These are phyloP conservation scores for Mycena epipterygia DNA, from an alignment of 768 basidiomycete species.

Conservation along the genomic window DNA sequence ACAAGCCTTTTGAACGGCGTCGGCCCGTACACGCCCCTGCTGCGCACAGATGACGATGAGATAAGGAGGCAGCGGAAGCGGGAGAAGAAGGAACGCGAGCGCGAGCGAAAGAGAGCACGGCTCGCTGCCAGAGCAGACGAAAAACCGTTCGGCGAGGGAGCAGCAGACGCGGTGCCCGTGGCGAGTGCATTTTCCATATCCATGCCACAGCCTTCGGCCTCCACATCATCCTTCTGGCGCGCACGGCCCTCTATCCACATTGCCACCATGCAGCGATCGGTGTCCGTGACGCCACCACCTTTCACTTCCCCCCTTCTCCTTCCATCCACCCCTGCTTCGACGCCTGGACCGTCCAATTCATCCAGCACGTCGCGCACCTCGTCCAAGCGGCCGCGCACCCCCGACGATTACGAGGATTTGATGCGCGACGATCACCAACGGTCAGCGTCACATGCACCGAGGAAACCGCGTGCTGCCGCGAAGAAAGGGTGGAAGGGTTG, in stretches of 20 bases:
- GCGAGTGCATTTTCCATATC: constrained; percentile 48
- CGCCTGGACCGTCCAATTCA: constrained; percentile 82
- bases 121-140: constrained; percentile 50
- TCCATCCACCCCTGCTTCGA: constrained; percentile 76
- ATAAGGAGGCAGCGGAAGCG: constrained; percentile 66
- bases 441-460: constrained; percentile 46
- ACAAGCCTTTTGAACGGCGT: constrained; percentile 87
- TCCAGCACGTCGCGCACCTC: constrained; percentile 82
- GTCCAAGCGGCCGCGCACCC: constrained; percentile 84
- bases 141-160: constrained; percentile 43
- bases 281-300: constrained; percentile 83
- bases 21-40: constrained; percentile 71
- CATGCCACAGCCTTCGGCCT: constrained; percentile 41
- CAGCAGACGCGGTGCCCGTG: constrained; percentile 42
- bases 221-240: constrained; percentile 72
- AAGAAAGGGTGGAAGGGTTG: constrained; percentile 94
- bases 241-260: constrained; percentile 82
- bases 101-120: constrained; percentile 61
- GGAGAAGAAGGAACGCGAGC: constrained; percentile 67
- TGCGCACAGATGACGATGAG: constrained; percentile 66
- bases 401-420: constrained; percentile 69
- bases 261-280: constrained; percentile 75
- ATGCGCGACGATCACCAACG: constrained; percentile 40
- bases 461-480: constrained; percentile 73
- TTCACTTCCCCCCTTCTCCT: constrained; percentile 51